Conservation (phyloP, 305 asterid species). For the Stenogyne calaminthoides region DNA sequence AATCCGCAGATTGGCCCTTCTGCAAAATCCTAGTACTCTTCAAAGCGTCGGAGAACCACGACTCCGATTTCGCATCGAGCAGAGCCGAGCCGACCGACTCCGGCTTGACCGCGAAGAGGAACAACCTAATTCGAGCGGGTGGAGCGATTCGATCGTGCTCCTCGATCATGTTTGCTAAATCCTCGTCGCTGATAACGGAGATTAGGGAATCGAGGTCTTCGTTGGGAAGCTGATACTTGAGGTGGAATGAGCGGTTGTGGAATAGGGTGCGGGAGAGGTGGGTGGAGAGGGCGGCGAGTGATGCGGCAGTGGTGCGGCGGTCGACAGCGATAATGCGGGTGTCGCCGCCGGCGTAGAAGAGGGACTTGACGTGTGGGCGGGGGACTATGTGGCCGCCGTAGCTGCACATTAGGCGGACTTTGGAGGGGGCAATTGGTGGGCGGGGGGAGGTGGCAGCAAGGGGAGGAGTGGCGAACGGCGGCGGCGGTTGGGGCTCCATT, state of each 20-base stretch:
- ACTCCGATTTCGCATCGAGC: constrained; percentile 67
- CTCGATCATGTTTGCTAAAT: constrained; percentile 79
- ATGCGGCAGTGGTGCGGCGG: constrained; percentile 66
- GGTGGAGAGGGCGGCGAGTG: constrained; percentile 46
- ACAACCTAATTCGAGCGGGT: constrained; percentile 66
- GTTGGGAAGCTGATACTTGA: constrained; percentile 82
- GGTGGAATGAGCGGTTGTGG: constrained; percentile 62
- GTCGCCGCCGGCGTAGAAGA: constrained; percentile 83
- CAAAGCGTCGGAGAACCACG: constrained; percentile 80
- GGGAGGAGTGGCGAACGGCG: constrained; percentile 41
- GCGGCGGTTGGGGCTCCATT: constrained; percentile 57
- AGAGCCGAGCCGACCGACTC: constrained; percentile 65
- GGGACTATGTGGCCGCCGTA: constrained; percentile 86
- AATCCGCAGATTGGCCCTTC: constrained; percentile 69
- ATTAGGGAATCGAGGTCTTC: constrained; percentile 82
- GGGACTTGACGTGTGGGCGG: constrained; percentile 71
- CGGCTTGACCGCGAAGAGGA: constrained; percentile 67
- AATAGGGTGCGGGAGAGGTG: constrained; percentile 64
- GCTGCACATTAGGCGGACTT: constrained; percentile 89
- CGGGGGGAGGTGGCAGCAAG: constrained; percentile 39
- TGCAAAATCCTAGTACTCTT: constrained; percentile 59
- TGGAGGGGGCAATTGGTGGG: constrained; percentile 52
- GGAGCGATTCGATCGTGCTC: constrained; percentile 71
- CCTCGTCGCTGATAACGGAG: constrained; percentile 80
- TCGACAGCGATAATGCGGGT: constrained; percentile 77